Base-by-base conservation (phyloP, 1,284 basidiomycete genomes). In the Jaminaea rosea region DNA sequence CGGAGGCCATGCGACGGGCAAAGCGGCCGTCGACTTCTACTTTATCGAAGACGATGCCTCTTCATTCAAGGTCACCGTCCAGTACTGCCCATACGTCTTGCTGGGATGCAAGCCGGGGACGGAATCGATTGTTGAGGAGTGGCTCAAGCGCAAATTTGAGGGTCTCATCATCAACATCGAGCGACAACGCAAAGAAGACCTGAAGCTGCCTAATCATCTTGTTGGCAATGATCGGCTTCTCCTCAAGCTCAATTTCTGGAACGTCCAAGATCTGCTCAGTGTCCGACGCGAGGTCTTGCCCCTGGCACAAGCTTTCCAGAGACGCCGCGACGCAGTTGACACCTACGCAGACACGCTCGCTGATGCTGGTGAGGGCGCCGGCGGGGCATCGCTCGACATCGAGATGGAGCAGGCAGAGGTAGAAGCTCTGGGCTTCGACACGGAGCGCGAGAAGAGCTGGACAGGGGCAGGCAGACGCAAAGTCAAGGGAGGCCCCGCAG, bases 281-380 rank as follows among this genome's bases (percentile, higher is more conserved):
- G 88, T 97, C 19, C 82, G 91, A 46, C 82, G 87, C 46, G 93
- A 98, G 46, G 77, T 99, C 31, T 79, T 91, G 50, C 91, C 93
- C 1, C 81, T 98, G 24, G 93, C 91, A 0, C 80, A 85, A 24
- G 83, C 86, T 39, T 98, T 97, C 63, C 83, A 87, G 45, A 85
- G 88, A n/a, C 94, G 93, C 76, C 83, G 92, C 24, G 86, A 88
- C 60, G 93, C 94, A 0, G 85, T 98, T 10, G 94, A 98, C 74
- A 91, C 92, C 0, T 99, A 98, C 71, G 93, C 94, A 2, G 93
- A 98, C 65, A 90, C 97, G n/a, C 83, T 99, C 53, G 85, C 67
- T n/a, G 70, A 68, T 41, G 67, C 60, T 8, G 60, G 53, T 9
- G 45, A 37, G 0, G 36, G 50, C 37, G 59, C 51, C 13, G 29